phyloP scores from a whole-genome alignment of 768 basidiomycete genomes.

The Hortiboletus campestris region DNA sequence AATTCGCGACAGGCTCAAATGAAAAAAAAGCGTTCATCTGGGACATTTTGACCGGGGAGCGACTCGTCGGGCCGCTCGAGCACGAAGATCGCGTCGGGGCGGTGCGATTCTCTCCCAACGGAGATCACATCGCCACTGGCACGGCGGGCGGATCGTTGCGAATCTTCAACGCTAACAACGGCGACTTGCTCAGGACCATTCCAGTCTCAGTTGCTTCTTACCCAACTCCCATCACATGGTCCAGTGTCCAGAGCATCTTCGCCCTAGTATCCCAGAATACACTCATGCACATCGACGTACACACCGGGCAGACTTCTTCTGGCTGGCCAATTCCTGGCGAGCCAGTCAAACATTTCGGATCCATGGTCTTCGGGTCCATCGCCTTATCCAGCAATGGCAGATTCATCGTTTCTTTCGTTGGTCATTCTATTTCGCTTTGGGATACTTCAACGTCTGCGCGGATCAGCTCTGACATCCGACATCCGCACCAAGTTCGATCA shows the following conservation, averaged over 20 bases:
- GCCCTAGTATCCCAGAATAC: neutral
- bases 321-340: slow-evolving; percentile 1
- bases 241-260: neutral
- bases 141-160: neutral
- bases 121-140: neutral
- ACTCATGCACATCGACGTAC: neutral
- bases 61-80: too few relatives aligned
- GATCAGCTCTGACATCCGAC: slow-evolving; percentile 1
- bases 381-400: neutral
- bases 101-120: too few relatives aligned
- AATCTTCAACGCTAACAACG: neutral
- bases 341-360: neutral
- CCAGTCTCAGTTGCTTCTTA: neutral
- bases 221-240: neutral
- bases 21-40: too few relatives aligned
- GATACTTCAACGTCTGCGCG: slow-evolving; percentile 1
- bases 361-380: neutral
- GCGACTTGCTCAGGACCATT: neutral
- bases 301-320: neutral
- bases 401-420: neutral
- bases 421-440: neutral
- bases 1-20: too few relatives aligned
- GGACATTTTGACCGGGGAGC: too few relatives aligned
- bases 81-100: too few relatives aligned
- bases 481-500: neutral